Evolutionary conservation across 2,329 filamentous ascomycete species (phyloP).

Genomic region (Clonostachys byssicola): DNA sequence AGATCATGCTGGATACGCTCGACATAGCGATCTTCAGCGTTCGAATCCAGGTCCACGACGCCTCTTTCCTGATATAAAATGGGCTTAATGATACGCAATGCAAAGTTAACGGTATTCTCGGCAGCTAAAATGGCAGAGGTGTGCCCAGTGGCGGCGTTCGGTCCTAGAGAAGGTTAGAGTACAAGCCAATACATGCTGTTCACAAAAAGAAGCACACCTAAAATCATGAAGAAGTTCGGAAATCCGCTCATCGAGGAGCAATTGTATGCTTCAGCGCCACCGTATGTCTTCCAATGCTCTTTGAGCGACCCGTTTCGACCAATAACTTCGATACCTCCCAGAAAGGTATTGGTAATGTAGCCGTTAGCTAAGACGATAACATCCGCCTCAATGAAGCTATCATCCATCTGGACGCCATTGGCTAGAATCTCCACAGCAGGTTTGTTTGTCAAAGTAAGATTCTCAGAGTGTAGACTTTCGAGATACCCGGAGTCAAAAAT

Average conservation of each 20-base stretch:
- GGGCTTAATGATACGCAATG: constrained; percentile 52
- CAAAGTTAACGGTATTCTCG: constrained; percentile 58
- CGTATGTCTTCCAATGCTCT: constrained; percentile 53
- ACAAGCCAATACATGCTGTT: too few species aligned
- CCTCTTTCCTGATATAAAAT: constrained; percentile 24
- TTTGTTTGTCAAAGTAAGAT: constrained; percentile 40
- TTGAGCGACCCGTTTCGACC: constrained; percentile 45
- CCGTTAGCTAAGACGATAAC: constrained; percentile 59
- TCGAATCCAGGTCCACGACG: constrained; percentile 19
- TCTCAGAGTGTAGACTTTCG: constrained; percentile 41
- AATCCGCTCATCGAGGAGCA: constrained; percentile 53
- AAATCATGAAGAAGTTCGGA: constrained; percentile 62
- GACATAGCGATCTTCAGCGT: constrained; percentile 26
- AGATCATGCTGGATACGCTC: constrained; percentile 21
- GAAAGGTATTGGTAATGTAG: constrained; percentile 51
- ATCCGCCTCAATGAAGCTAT: constrained; percentile 45
- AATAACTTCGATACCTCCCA: constrained; percentile 46
- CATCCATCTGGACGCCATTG: constrained; percentile 24
- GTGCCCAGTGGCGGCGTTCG: constrained; percentile 60
- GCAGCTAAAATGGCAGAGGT: constrained; percentile 53
- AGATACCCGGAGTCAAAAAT: constrained; percentile 57
- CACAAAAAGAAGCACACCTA: constrained; percentile 18
- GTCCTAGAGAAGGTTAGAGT: constrained; percentile 27
- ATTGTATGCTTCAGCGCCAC: constrained; percentile 59
- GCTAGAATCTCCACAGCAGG: constrained; percentile 41